Percentiles rank a stretch among this genome's conserved stretches.
Evolutionary conservation across 208 protist species (phyloP).

Genomic region (Acanthamoeba divionensis): DNA sequence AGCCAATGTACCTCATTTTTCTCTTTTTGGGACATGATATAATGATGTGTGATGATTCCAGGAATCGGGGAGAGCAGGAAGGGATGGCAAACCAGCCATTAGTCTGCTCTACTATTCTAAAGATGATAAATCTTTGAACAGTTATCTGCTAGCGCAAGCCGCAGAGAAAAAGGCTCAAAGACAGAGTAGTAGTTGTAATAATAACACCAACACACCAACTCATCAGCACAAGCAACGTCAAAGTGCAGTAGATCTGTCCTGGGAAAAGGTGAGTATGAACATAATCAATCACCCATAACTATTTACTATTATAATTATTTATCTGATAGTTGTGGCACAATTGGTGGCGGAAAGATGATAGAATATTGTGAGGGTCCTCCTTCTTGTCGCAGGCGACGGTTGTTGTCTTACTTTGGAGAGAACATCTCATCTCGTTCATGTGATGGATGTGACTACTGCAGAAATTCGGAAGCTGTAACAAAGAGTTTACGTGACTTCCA

Average conservation of each 20-base stretch:
- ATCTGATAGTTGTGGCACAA: background rate
- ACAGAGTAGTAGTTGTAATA: background rate
- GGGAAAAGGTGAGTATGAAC: background rate
- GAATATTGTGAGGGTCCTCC: slow-evolving; percentile 13
- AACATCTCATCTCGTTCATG: background rate
- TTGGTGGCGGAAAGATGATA: background rate
- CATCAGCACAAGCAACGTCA: background rate
- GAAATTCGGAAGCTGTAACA: background rate
- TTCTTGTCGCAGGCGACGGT: background rate
- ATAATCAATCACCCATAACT: background rate
- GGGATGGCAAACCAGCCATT: slow-evolving; percentile 84
- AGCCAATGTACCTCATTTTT: background rate
- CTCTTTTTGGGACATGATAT: background rate
- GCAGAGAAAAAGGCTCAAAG: background rate
- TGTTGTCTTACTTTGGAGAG: slow-evolving; percentile 36
- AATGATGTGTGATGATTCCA: slow-evolving; percentile 94
- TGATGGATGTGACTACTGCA: slow-evolving; percentile 33
- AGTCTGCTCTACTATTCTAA: slow-evolving; percentile 81
- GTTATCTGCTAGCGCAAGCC: background rate
- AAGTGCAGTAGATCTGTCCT: background rate
- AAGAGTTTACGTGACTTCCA: background rate
- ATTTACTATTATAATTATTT: background rate
- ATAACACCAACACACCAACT: background rate
- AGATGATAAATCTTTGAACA: slow-evolving; percentile 61
- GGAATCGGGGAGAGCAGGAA: slow-evolving; percentile 93